phyloP scores from a whole-genome alignment of 2,329 filamentous ascomycete species.

The Phaeophleospora eucalypticola region DNA sequence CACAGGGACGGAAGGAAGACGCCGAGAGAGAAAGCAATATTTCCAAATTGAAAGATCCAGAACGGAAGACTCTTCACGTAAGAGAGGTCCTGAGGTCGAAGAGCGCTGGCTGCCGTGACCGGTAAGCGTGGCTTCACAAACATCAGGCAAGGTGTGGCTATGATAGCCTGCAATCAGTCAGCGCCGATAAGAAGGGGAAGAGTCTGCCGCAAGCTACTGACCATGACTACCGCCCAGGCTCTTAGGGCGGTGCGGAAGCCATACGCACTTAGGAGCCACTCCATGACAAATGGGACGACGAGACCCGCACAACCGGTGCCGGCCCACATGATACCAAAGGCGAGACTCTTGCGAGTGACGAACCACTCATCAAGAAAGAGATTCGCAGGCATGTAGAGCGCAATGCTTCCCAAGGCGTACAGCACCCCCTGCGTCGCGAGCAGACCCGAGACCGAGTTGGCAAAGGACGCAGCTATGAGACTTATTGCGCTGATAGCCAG shows the following conservation, averaged over 20 bases:
- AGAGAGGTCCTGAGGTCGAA: constrained; percentile 32
- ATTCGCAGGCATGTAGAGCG: constrained; percentile 49
- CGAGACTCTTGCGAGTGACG: constrained; percentile 49
- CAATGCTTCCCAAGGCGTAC: constrained; percentile 44
- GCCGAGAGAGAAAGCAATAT: constrained; percentile 40
- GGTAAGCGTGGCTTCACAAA: constrained; percentile 17
- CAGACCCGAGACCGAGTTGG: constrained; percentile 31
- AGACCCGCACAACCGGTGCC: constrained; percentile 44
- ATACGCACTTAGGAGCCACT: constrained; percentile 40
- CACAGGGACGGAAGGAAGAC: constrained; percentile 45
- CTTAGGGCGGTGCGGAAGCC: constrained; percentile 44
- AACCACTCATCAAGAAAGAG: constrained; percentile 54
- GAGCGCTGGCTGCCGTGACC: constrained; percentile 14
- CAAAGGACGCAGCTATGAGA: constrained; percentile 34
- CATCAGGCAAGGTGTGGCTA: constrained; percentile 12
- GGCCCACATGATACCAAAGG: constrained; percentile 48
- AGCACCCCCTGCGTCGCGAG: constrained; percentile 41
- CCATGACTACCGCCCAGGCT: constrained; percentile 39
- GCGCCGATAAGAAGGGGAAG: not conserved
- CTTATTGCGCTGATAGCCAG: constrained; percentile 33
- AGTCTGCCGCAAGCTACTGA: not conserved
- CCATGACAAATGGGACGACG: constrained; percentile 42
- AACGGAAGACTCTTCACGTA: constrained; percentile 37
- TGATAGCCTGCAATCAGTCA: not conserved
- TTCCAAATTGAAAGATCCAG: constrained; percentile 42